Evolutionary conservation across 23 red algal genomes (phyloP).

Genomic region (Gracilaria caudata): DNA sequence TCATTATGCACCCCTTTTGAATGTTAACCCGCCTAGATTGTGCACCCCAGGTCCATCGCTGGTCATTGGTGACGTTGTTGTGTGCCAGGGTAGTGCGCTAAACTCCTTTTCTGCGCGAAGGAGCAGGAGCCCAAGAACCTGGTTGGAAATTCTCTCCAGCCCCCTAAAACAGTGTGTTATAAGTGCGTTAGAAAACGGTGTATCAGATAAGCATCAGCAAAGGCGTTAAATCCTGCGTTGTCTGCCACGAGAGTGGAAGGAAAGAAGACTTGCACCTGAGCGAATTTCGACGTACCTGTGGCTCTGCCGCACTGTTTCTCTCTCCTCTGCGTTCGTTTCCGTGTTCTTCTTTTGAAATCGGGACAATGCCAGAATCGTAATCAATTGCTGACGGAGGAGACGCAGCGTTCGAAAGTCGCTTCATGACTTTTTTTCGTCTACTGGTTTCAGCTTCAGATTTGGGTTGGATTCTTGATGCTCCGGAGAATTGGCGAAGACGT

Average conservation of each 20-base stretch:
- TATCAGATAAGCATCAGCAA: conserved; percentile 1
- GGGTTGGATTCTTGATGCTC: background rate
- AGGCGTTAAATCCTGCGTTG: background rate
- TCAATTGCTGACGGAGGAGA: conserved; percentile 16
- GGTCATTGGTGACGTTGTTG: background rate
- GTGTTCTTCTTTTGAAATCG: background rate
- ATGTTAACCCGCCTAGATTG: too few species aligned
- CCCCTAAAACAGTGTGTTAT: conserved; percentile 7
- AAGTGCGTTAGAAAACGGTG: background rate
- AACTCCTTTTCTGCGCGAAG: conserved; percentile 14
- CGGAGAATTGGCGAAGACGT: conserved; percentile 43
- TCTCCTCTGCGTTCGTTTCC: background rate
- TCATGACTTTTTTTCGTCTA: conserved; percentile 37
- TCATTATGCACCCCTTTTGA: too few species aligned
- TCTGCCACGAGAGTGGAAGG: background rate
- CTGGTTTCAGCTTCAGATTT: conserved; percentile 14
- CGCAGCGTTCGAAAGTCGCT: conserved; percentile 39
- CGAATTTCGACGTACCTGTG: conserved; percentile 9
- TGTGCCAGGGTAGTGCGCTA: background rate
- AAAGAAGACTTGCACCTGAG: background rate
- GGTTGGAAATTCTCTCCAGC: conserved; percentile 54
- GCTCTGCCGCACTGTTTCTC: conserved; percentile 36
- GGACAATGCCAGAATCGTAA: background rate
- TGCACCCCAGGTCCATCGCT: too few species aligned
- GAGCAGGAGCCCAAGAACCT: conserved; percentile 40